phyloP scores from a whole-genome alignment of 2,329 filamentous ascomycete species.

The Arthrinium puccinioides region DNA sequence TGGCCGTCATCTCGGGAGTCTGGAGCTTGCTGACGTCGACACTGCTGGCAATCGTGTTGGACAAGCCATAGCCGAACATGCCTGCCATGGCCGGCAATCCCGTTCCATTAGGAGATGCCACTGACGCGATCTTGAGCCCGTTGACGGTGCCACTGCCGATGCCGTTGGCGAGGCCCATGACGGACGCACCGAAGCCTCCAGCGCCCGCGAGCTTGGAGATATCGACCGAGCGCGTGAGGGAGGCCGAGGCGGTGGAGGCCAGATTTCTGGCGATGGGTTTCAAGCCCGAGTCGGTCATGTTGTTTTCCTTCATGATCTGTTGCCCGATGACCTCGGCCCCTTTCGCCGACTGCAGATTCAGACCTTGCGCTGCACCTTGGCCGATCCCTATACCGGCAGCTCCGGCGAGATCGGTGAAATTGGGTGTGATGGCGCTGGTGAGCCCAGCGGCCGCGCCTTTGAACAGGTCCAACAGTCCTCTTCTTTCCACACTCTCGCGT shows the following conservation, averaged over 20 bases:
- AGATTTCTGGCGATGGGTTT: conserved; percentile 21
- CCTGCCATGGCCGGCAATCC: conserved; percentile 3
- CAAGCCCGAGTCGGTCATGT: conserved; percentile 17
- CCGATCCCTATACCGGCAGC: conserved; percentile 14
- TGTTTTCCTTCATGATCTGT: conserved; percentile 15
- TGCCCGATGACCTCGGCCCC: conserved; percentile 8
- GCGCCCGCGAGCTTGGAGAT: conserved; percentile 7
- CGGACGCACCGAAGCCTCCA: conserved; percentile 6
- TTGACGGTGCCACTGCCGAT: conserved; percentile 9
- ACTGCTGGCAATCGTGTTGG: conserved; percentile 8
- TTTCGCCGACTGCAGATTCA: conserved; percentile 10
- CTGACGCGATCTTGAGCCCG: conserved; percentile 5
- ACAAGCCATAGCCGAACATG: conserved; percentile 10
- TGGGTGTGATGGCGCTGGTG: background rate
- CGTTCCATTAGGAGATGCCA: too few relatives aligned
- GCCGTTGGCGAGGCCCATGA: conserved; percentile 8
- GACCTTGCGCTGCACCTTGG: conserved; percentile 12
- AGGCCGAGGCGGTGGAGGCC: conserved; percentile 18
- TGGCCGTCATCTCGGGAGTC: too few relatives aligned
- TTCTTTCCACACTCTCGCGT: background rate
- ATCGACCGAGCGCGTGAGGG: conserved; percentile 18
- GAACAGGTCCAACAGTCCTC: background rate
- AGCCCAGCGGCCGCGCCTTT: background rate
- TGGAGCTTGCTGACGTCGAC: conserved; percentile 3
- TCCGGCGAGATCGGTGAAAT: conserved; percentile 6